Conservation (phyloP, 1,284 basidiomycete genomes). For the Erythrobasidium hasegawianum region DNA sequence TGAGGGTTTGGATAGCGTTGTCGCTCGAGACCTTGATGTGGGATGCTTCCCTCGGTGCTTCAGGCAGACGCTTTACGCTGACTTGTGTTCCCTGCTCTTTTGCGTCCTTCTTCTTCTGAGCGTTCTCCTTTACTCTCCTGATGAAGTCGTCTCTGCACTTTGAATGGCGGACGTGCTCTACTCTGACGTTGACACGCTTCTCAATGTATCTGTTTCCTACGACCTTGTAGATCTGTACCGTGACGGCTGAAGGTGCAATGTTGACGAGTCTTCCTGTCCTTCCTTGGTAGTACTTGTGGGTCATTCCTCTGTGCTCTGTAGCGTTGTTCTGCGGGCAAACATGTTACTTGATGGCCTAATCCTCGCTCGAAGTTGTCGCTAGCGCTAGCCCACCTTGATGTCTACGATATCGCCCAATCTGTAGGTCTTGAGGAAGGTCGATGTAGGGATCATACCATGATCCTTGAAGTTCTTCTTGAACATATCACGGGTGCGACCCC, state of each 20-base stretch:
- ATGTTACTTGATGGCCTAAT: no score
- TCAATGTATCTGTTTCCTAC: slow-evolving; percentile 99
- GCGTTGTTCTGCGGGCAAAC: slow-evolving; percentile 66
- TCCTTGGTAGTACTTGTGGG: slow-evolving; percentile 51
- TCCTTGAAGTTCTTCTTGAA: slow-evolving; percentile 94
- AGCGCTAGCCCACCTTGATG: slow-evolving; percentile 87
- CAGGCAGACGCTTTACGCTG: slow-evolving; percentile 75
- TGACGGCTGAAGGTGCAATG: slow-evolving; percentile 89
- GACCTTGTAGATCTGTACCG: slow-evolving; percentile 97
- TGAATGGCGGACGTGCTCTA: slow-evolving; percentile 97
- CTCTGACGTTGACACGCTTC: slow-evolving; percentile 98
- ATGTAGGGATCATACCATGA: slow-evolving; percentile 64
- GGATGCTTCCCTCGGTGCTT: slow-evolving; percentile 74
- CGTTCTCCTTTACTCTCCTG: slow-evolving; percentile 91
- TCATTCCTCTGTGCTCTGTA: slow-evolving; percentile 87
- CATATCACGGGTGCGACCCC: slow-evolving; percentile 69
- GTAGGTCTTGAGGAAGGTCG: slow-evolving; percentile 90
- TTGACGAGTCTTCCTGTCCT: slow-evolving; percentile 98
- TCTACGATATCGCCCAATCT: slow-evolving; percentile 97
- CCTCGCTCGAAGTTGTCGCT: no score
- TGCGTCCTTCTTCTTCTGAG: slow-evolving; percentile 74
- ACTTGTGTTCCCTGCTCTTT: slow-evolving; percentile 82
- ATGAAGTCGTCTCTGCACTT: slow-evolving; percentile 98
- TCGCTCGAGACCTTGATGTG: slow-evolving; percentile 64
- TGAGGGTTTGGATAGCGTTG: slow-evolving; percentile 90